These are phyloP conservation scores for Trichoderma koningiopsis DNA, from an alignment of 2,329 filamentous ascomycete genomes.

Conservation along the genomic window DNA sequence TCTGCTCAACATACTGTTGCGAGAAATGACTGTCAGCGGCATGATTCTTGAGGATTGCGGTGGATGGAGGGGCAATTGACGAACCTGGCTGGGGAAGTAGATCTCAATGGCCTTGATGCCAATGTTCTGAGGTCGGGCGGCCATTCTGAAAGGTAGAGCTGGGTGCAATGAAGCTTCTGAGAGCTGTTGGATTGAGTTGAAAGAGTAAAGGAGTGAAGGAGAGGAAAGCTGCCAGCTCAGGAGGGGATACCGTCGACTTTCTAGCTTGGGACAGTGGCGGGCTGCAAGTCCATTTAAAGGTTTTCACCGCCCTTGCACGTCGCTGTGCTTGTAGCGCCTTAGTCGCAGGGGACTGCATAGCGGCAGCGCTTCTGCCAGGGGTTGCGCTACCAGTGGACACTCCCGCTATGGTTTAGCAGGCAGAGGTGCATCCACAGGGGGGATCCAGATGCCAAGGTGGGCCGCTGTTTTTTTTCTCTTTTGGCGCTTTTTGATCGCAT, in stretches of 20 bases:
- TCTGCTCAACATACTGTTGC: slow-evolving; percentile 79
- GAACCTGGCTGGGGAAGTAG: slow-evolving; percentile 83
- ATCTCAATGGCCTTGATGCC: slow-evolving; percentile 93
- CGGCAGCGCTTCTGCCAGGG: slow-evolving; percentile 19
- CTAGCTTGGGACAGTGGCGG: slow-evolving; percentile 1
- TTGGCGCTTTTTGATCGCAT: not conserved
- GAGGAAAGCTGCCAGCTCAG: slow-evolving; percentile 25
- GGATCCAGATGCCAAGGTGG: slow-evolving; percentile 12
- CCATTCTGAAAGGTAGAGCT: slow-evolving; percentile 54
- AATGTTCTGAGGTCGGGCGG: slow-evolving; percentile 79
- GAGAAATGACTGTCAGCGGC: slow-evolving; percentile 11
- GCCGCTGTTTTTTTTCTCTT: not conserved
- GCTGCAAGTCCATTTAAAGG: slow-evolving; percentile 20
- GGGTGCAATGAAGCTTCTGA: not conserved
- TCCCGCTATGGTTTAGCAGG: not conserved
- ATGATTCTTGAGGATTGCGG: slow-evolving; percentile 3
- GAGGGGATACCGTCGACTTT: slow-evolving; percentile 3
- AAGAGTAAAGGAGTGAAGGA: slow-evolving; percentile 25
- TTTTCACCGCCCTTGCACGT: slow-evolving; percentile 29
- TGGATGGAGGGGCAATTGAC: slow-evolving; percentile 36
- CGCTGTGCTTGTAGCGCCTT: not conserved
- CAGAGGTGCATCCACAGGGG: not conserved
- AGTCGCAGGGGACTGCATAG: slow-evolving; percentile 1
- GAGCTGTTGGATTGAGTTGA: not conserved
- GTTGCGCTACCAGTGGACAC: slow-evolving; percentile 1